These are phyloP conservation scores for Blastocladiella emersonii DNA, from an alignment of 371 early-diverging fungal genomes.

Conservation along the genomic window DNA sequence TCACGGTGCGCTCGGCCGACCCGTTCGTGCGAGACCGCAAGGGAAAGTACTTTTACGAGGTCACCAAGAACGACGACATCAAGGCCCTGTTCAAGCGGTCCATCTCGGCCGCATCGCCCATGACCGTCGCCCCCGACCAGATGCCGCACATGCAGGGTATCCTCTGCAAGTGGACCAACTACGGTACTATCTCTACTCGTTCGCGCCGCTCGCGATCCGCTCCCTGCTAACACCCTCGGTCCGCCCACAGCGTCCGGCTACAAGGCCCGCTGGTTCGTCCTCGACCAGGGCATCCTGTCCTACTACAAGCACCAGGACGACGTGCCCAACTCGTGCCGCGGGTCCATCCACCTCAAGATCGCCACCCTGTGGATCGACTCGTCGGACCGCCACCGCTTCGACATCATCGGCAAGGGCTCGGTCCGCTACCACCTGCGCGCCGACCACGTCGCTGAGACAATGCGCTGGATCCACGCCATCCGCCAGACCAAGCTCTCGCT, in stretches of 20 bases:
- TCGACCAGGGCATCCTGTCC: slow-evolving; percentile 55
- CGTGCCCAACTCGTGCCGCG: slow-evolving; percentile 53
- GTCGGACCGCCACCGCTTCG: slow-evolving; percentile 50
- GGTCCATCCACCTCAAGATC: slow-evolving; percentile 51
- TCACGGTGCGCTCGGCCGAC: slow-evolving; percentile 49
- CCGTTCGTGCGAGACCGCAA: slow-evolving; percentile 48
- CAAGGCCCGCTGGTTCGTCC: slow-evolving; percentile 59
- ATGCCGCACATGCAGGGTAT: slow-evolving; percentile 21
- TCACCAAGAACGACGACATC: slow-evolving; percentile 35
- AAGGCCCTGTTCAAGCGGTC: slow-evolving; percentile 27
- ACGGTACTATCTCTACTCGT: too few species aligned
- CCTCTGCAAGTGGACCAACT: slow-evolving; percentile 5
- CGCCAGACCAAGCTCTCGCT: slow-evolving; percentile 56
- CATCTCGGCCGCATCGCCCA: background rate
- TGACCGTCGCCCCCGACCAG: slow-evolving; percentile 22
- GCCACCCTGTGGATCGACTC: slow-evolving; percentile 45
- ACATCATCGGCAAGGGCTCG: slow-evolving; percentile 54
- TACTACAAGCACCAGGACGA: slow-evolving; percentile 62
- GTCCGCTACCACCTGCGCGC: slow-evolving; percentile 53
- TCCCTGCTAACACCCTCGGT: too few species aligned
- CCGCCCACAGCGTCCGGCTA: slow-evolving; percentile 67
- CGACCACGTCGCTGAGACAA: slow-evolving; percentile 45
- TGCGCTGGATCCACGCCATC: slow-evolving; percentile 59
- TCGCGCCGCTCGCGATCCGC: too few species aligned
- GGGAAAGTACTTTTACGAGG: slow-evolving; percentile 39